Evolutionary conservation across 106 monocot genomes (phyloP).

Genomic region (Dendrobium nobile): DNA sequence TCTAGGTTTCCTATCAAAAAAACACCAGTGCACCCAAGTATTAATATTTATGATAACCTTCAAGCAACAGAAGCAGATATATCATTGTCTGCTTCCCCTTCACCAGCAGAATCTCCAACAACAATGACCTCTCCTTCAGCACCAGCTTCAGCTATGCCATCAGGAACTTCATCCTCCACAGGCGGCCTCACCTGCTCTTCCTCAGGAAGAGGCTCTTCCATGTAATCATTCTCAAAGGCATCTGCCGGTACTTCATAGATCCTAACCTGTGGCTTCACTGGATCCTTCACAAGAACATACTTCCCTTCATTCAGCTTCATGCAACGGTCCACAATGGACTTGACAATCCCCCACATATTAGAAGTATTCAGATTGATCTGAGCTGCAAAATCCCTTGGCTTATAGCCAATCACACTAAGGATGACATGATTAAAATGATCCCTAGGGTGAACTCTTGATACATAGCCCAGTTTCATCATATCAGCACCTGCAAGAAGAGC

Average conservation of each 20-base stretch:
- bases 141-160: conserved; percentile 20
- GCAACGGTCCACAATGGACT: conserved; percentile 87
- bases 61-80: conserved; percentile 17
- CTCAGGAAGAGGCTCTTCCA: conserved; percentile 96
- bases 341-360: conserved; percentile 98
- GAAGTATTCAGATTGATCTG: conserved; percentile 91
- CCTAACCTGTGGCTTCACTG: conserved; percentile 86
- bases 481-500: conserved; percentile 85
- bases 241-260: conserved; percentile 91
- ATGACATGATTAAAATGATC: conserved; percentile 88
- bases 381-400: conserved; percentile 85
- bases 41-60: conserved; percentile 10
- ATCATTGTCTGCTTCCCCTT: conserved; percentile 28
- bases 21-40: background rate
- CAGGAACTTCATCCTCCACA: conserved; percentile 35
- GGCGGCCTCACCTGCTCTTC: conserved; percentile 88
- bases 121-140: conserved; percentile 34
- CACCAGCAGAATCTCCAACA: conserved; percentile 7
- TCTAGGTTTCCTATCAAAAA: conserved; percentile 1
- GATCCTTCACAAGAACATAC: conserved; percentile 96
- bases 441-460: conserved; percentile 73
- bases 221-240: conserved; percentile 96
- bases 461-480: conserved; percentile 93
- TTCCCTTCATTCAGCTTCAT: conserved; percentile 99
- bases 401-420: conserved; percentile 80